Conservation (phyloP, 2,329 filamentous ascomycete genomes). For the Apiospora rasikravindrae region DNA sequence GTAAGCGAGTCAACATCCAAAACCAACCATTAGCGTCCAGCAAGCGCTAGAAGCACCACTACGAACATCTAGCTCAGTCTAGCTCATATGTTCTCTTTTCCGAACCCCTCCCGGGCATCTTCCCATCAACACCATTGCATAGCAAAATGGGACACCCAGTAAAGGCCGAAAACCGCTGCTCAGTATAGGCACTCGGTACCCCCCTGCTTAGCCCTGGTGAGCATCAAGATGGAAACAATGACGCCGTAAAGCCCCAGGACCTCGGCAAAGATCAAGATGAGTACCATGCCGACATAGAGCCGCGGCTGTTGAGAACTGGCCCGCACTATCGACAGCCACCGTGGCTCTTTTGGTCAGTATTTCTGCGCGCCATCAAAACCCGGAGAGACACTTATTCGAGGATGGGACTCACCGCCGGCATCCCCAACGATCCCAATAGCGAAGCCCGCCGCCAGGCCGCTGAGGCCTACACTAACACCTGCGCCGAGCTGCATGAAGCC, state of each 20-base stretch:
- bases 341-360: background rate
- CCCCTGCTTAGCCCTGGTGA: constrained; percentile 47
- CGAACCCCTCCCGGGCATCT: background rate
- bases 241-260: constrained; percentile 52
- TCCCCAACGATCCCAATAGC: constrained; percentile 54
- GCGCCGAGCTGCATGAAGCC: constrained; percentile 51
- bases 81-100: background rate
- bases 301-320: constrained; percentile 54
- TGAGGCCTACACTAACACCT: constrained; percentile 49
- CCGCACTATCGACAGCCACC: constrained; percentile 39
- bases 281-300: constrained; percentile 52
- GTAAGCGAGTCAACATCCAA: background rate
- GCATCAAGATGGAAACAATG: constrained; percentile 55
- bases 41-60: background rate
- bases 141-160: background rate
- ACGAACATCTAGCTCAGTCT: background rate
- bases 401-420: constrained; percentile 44
- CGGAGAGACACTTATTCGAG: background rate
- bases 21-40: background rate
- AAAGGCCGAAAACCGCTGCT: background rate
- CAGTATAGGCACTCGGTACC: constrained; percentile 43
- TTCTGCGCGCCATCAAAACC: constrained; percentile 10
- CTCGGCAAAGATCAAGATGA: constrained; percentile 54
- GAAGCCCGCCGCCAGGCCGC: constrained; percentile 52
- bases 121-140: background rate